Percentiles rank a stretch among this genome's conserved stretches.
phyloP scores from a whole-genome alignment of 805 yeast genomes.

The Yamadazyma laniorum region DNA sequence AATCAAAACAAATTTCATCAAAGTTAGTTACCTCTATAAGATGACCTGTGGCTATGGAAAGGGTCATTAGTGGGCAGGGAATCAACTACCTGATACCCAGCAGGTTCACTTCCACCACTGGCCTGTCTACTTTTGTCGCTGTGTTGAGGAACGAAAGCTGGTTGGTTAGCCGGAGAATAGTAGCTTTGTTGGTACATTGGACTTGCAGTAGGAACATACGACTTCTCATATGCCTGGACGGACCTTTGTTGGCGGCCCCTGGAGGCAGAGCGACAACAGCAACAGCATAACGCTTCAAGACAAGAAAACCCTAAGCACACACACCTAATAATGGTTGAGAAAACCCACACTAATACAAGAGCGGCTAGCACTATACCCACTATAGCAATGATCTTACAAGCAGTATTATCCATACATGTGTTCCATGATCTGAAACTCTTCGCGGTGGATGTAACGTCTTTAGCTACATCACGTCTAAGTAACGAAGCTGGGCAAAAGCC shows the following conservation, averaged over 20 bases:
- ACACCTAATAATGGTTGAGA: constrained; percentile 55
- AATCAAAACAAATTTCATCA: no score
- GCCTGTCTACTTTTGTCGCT: neutral
- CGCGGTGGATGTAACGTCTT: constrained; percentile 31
- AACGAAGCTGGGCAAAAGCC: constrained; percentile 14
- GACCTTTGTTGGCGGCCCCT: constrained; percentile 12
- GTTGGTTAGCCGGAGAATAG: neutral
- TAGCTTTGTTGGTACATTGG: constrained; percentile 12
- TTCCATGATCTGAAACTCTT: constrained; percentile 68
- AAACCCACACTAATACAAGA: constrained; percentile 53
- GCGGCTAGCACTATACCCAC: constrained; percentile 64
- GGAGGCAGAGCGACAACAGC: constrained; percentile 38
- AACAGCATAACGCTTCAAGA: constrained; percentile 47
- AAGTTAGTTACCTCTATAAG: constrained; percentile 10
- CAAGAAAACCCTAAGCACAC: constrained; percentile 50
- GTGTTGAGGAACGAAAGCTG: neutral
- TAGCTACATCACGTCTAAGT: constrained; percentile 8
- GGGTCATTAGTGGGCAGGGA: constrained; percentile 2
- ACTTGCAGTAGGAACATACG: constrained; percentile 29
- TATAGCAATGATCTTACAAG: constrained; percentile 75
- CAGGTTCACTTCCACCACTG: neutral
- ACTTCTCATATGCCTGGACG: constrained; percentile 26
- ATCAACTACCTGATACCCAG: constrained; percentile 11
- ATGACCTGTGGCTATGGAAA: constrained; percentile 6
- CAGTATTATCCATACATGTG: constrained; percentile 73